Evolutionary conservation across 352 stramenopile genomes (phyloP), one percentile per base, ranked within the genome.

Genomic region (Pythium scleroteichum): DNA sequence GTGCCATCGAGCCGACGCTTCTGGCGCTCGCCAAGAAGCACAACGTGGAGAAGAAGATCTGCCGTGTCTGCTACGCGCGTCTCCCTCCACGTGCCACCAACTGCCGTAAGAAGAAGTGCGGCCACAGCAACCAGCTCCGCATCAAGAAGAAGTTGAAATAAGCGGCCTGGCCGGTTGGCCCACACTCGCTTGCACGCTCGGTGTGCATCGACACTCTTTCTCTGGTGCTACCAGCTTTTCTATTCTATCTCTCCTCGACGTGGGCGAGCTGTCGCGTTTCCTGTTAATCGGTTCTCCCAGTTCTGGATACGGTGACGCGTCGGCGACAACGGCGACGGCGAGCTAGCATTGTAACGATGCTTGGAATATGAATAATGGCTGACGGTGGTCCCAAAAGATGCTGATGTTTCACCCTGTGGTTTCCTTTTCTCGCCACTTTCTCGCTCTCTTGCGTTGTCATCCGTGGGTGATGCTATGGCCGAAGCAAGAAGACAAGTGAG

Each of bases 61-160:
- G 98, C 92, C 96, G 98, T 76, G 99, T 99, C 76, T 99, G 98
- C 85, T 99, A 99, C 82, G 97, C 98, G 65, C 96, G 98, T 90
- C 95, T 99, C 53, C 98, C 97, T 41, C 97, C 97, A 49, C 96
- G 97, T 81, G 98, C 98, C 54, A 99, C 92, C 64, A 99, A 99
- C 92, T 99, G 98, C 95, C 94, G 98, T 74, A 99, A 99, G 97
- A 99, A 99, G 92, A 99, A 99, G 94, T 99, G 98, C 75, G 98
- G 98, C 75, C 98, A 99, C 90, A 99, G 96, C 66, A 98, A 96
- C 75, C 97, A 99, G 88, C 90, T 99, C 66, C 95, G 98, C 76
- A 96, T 98, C 78, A 99, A 99, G 97, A 99, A 99, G 92, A 99
- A 99, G 91, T 90, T 99, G 88, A 99, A 99, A 97, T 85, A 69